Conservation (phyloP, 1,139 yeast genomes). For the Ogataea hybrid region DNA sequence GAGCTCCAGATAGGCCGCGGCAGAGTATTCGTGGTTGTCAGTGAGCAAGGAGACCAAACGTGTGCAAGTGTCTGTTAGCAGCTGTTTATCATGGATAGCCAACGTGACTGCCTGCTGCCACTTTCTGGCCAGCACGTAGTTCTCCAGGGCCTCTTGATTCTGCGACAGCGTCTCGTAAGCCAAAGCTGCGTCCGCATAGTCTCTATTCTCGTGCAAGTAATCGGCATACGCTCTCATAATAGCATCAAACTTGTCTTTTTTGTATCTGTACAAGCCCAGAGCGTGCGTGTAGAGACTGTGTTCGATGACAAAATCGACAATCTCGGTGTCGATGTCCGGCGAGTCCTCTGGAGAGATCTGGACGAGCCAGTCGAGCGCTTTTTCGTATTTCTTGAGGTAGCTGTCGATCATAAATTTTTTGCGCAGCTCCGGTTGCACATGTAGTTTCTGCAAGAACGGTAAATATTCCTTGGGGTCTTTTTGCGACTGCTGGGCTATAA, state of each 20-base stretch:
- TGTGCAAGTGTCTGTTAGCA: conserved; percentile 47
- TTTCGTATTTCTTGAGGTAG: conserved; percentile 60
- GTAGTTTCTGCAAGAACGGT: conserved; percentile 83
- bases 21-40: conserved; percentile 72
- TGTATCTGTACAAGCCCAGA: conserved; percentile 58
- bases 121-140: conserved; percentile 64
- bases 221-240: conserved; percentile 65
- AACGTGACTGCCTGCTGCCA: conserved; percentile 86
- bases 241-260: conserved; percentile 50
- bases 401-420: conserved; percentile 80
- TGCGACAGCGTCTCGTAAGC: conserved; percentile 69
- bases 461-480: conserved; percentile 97
- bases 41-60: conserved; percentile 57
- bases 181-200: conserved; percentile 71
- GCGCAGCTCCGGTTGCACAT: conserved; percentile 63
- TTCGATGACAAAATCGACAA: conserved; percentile 65
- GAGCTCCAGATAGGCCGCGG: conserved; percentile 79
- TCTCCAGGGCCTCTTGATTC: conserved; percentile 59
- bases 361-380: conserved; percentile 67
- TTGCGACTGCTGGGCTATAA: conserved; percentile 93
- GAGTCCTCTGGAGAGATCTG: conserved; percentile 41
- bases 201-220: conserved; percentile 50
- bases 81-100: conserved; percentile 42
- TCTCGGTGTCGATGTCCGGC: conserved; percentile 50
- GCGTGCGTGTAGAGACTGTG: conserved; percentile 77